Percentiles rank a stretch among this genome's conserved stretches.
Conservation (phyloP, 164 flowering plant species). For the Tinospora cordifolia region DNA sequence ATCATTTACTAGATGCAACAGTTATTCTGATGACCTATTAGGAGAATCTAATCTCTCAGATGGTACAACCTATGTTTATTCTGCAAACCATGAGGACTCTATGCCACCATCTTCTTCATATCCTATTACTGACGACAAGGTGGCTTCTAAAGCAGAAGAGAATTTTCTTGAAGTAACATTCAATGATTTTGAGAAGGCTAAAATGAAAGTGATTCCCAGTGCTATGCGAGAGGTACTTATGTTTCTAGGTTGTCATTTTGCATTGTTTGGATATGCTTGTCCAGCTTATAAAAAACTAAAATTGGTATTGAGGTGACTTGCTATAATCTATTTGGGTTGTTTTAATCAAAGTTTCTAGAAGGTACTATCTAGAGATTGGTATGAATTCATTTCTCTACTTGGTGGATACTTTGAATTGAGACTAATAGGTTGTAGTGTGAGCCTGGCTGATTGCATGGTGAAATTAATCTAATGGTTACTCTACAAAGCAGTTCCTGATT, state of each 20-base stretch:
- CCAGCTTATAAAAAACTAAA: background rate
- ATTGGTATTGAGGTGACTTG: background rate
- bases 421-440: background rate
- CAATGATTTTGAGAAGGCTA: conserved; percentile 87
- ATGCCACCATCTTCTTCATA: conserved; percentile 24
- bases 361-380: background rate
- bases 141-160: conserved; percentile 16
- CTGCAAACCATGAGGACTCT: conserved; percentile 21
- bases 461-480: background rate
- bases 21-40: conserved; percentile 17
- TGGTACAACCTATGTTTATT: conserved; percentile 4
- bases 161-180: conserved; percentile 31
- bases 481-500: background rate
- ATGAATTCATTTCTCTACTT: background rate
- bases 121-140: conserved; percentile 12
- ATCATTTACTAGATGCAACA: conserved; percentile 11
- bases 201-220: conserved; percentile 84
- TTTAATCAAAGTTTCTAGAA: background rate
- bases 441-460: background rate
- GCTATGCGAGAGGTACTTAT: conserved; percentile 94
- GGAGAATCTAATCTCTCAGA: conserved; percentile 16
- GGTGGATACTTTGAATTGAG: background rate
- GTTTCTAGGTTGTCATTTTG: background rate
- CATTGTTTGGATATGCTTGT: conserved; percentile 1
- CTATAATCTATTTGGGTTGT: background rate